phyloP scores from a whole-genome alignment of 306 rosid genomes.

The Parietaria judaica region DNA sequence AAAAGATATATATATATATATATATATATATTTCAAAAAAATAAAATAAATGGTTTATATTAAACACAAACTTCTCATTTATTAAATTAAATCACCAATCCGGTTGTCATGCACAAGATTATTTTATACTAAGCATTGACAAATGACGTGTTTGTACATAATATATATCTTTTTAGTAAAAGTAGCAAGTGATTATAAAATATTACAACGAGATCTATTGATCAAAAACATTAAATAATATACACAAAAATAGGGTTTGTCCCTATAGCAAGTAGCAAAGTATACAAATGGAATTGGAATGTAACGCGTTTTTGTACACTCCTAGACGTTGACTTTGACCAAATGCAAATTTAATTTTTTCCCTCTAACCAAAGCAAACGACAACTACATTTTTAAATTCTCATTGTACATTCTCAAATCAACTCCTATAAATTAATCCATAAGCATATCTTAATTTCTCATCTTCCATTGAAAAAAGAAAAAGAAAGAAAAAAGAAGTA shows the following conservation, averaged over 20 bases:
- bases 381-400: background rate
- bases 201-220: background rate
- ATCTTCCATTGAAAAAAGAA: background rate
- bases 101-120: slow-evolving; percentile 17
- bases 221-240: background rate
- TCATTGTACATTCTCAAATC: background rate
- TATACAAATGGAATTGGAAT: background rate
- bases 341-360: background rate
- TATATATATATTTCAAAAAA: background rate
- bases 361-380: background rate
- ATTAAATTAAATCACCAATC: background rate
- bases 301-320: slow-evolving; percentile 21
- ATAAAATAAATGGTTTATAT: too few species aligned
- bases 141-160: background rate
- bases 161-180: background rate
- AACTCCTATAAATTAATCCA: slow-evolving; percentile 1
- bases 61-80: background rate
- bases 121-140: background rate
- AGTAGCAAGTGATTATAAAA: background rate
- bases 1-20: too few species aligned
- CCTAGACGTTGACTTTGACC: slow-evolving; percentile 18
- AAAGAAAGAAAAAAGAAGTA: background rate
- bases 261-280: background rate
- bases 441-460: background rate
- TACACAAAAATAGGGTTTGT: background rate